Conservation (phyloP, 169 alveolate genomes). For the Neospora caninum region DNA sequence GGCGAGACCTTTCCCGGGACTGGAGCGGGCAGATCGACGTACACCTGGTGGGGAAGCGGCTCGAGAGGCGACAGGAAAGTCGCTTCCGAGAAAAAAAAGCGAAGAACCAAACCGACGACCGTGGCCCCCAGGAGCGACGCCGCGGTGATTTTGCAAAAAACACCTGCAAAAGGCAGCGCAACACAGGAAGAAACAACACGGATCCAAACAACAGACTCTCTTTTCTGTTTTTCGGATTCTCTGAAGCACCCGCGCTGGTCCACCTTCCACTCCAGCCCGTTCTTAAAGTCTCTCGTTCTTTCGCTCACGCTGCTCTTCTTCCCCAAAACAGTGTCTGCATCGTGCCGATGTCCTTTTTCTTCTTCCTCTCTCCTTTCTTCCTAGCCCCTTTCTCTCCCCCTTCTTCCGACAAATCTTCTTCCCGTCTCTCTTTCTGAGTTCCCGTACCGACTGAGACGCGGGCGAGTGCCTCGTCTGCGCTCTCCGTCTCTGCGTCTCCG, state of each 20-base stretch:
- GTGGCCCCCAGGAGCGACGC: neutral
- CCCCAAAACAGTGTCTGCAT: too few species aligned
- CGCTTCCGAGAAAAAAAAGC: neutral
- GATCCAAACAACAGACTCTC: neutral
- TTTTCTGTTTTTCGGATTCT: too few species aligned
- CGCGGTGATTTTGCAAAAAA: neutral
- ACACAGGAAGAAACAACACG: neutral
- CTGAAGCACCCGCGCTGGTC: too few species aligned
- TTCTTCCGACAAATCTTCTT: neutral
- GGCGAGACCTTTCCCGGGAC: neutral
- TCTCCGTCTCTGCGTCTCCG: neutral
- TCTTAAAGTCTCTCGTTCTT: too few species aligned
- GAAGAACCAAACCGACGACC: neutral
- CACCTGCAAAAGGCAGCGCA: neutral
- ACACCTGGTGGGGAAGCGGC: neutral
- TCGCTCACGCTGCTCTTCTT: too few species aligned
- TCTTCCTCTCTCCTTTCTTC: neutral
- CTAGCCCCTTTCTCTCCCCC: neutral
- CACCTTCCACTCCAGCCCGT: too few species aligned
- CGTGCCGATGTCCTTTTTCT: too few species aligned
- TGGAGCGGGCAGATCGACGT: neutral
- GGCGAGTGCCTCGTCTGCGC: neutral
- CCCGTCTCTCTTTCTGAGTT: neutral
- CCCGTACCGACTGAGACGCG: neutral
- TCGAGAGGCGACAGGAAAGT: neutral